A percentile compares a stretch with the other conserved stretches of the same genome.
phyloP scores from a whole-genome alignment of 495 filamentous ascomycete species.

The Hypoxylon crocopeplum region DNA sequence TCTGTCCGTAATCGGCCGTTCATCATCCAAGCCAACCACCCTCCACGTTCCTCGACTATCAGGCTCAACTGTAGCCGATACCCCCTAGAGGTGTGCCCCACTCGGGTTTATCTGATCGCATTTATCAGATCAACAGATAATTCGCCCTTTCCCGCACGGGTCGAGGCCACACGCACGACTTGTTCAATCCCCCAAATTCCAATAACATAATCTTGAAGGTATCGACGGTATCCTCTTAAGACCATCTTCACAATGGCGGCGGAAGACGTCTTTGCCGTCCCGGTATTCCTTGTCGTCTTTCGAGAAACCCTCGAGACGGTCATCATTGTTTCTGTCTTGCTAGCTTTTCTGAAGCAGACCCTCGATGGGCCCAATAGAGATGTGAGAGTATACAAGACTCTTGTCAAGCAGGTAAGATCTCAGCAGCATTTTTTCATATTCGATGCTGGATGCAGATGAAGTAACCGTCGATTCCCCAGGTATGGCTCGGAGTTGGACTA shows the following conservation, averaged over 20 bases:
- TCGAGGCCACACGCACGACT: not conserved
- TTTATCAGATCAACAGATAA: slow-evolving; percentile 42
- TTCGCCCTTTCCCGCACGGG: slow-evolving; percentile 11
- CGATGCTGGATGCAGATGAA: not conserved
- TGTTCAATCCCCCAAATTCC: slow-evolving; percentile 1
- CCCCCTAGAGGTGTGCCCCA: slow-evolving; percentile 14
- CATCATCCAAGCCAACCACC: slow-evolving; percentile 9
- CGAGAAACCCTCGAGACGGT: slow-evolving; percentile 82
- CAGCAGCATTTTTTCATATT: not conserved
- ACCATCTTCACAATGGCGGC: slow-evolving; percentile 49
- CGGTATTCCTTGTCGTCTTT: slow-evolving; percentile 86
- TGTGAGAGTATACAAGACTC: slow-evolving; percentile 64
- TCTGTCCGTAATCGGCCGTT: slow-evolving; percentile 24
- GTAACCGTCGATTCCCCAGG: slow-evolving; percentile 47
- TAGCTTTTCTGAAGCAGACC: slow-evolving; percentile 82
- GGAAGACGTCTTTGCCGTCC: slow-evolving; percentile 66
- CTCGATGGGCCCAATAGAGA: slow-evolving; percentile 66
- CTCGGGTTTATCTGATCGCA: slow-evolving; percentile 34
- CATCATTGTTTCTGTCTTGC: slow-evolving; percentile 81
- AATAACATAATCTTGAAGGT: not conserved
- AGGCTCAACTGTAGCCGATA: slow-evolving; percentile 5
- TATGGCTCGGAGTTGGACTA: slow-evolving; percentile 71
- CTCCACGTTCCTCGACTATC: not conserved
- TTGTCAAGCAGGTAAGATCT: slow-evolving; percentile 69
- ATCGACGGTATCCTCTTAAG: not conserved